These are phyloP conservation scores for Sugiyamaella chiloensis DNA, from an alignment of 805 yeast species.

Conservation along the genomic window DNA sequence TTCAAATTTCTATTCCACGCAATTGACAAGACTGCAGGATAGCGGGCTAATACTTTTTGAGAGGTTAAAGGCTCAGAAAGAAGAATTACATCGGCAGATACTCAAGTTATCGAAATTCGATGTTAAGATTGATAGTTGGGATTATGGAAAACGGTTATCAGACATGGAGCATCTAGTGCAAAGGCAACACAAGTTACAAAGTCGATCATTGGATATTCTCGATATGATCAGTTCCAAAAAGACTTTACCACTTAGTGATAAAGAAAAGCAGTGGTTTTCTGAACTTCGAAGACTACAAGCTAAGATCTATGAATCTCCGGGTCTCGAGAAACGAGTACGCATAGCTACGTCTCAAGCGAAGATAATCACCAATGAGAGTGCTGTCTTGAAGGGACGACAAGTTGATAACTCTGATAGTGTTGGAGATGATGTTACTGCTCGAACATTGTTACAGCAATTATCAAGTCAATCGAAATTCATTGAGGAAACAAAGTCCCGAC, in stretches of 20 bases:
- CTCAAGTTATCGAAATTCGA: conserved; percentile 27
- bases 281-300: conserved; percentile 40
- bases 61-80: conserved; percentile 39
- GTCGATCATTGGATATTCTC: conserved; percentile 34
- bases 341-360: conserved; percentile 3
- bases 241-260: conserved; percentile 36
- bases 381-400: no score
- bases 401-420: not conserved
- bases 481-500: not conserved
- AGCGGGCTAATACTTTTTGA: conserved; percentile 38
- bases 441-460: not conserved
- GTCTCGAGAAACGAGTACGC: conserved; percentile 23
- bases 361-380: not conserved
- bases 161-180: conserved; percentile 22
- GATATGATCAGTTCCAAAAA: conserved; percentile 29
- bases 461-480: not conserved
- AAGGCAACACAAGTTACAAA: conserved; percentile 36
- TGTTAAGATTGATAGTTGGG: conserved; percentile 19
- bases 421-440: not conserved
- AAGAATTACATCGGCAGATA: conserved; percentile 44
- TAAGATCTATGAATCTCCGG: conserved; percentile 22
- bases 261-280: conserved; percentile 46
- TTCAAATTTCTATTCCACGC: conserved; percentile 23
- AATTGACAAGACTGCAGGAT: conserved; percentile 32
- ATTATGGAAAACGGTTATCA: conserved; percentile 5